Conservation (phyloP, 140 eudicot species). For the Bidens hawaiensis region DNA sequence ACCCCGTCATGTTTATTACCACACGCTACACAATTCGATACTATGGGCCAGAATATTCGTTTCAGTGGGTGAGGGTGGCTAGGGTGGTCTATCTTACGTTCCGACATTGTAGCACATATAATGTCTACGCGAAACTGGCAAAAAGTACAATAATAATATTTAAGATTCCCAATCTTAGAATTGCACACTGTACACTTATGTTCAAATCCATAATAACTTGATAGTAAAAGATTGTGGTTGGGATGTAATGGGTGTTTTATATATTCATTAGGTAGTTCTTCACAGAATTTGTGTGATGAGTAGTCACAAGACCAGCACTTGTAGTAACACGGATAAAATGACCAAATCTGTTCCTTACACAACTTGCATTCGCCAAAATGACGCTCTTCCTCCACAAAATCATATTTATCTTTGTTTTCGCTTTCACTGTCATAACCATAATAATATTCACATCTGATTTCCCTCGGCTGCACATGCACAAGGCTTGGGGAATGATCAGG, state of each 20-base stretch:
- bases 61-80: conserved; percentile 9
- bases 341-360: background rate
- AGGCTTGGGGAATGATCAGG: background rate
- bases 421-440: background rate
- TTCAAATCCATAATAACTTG: too few species aligned
- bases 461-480: background rate
- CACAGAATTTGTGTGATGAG: conserved; percentile 3
- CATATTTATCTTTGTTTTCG: background rate
- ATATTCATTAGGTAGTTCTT: background rate
- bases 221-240: background rate
- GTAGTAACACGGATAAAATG: conserved; percentile 10
- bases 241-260: conserved; percentile 7
- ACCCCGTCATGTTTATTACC: background rate
- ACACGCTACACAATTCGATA: background rate
- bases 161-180: background rate
- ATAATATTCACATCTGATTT: background rate
- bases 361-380: background rate
- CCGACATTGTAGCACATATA: background rate
- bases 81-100: background rate
- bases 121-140: background rate
- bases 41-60: background rate
- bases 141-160: fast-evolving
- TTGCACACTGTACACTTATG: background rate
- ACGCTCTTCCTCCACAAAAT: background rate
- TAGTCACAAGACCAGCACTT: background rate